Evolutionary conservation across 2,329 filamentous ascomycete genomes (phyloP).

Genomic region (Nothomitra cinnamomea): DNA sequence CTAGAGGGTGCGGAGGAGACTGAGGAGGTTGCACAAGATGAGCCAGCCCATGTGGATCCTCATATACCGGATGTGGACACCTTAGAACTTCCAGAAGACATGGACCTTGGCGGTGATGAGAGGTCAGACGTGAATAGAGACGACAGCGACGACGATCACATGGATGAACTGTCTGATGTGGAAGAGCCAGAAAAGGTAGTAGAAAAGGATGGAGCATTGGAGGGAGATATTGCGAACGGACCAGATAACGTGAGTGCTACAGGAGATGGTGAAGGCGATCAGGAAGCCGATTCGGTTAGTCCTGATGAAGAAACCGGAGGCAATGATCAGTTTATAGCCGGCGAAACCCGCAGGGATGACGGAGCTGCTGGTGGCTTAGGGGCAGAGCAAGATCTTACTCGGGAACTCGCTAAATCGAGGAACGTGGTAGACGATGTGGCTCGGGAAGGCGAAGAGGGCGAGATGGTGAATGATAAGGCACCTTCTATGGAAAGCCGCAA

Average conservation of each 20-base stretch:
- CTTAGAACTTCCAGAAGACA: constrained; percentile 71
- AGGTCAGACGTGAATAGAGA: constrained; percentile 31
- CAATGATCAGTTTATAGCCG: constrained; percentile 34
- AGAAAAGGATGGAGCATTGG: constrained; percentile 28
- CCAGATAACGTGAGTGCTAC: not conserved
- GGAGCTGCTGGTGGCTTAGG: constrained; percentile 16
- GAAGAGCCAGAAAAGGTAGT: constrained; percentile 18
- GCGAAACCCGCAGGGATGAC: constrained; percentile 24
- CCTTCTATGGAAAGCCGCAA: constrained; percentile 38
- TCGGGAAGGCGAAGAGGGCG: constrained; percentile 47
- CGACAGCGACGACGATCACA: constrained; percentile 31
- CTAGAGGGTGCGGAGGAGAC: constrained; percentile 23
- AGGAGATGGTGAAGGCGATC: not conserved
- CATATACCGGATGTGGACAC: constrained; percentile 68
- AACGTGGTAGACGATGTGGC: constrained; percentile 44
- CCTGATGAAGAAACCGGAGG: constrained; percentile 15
- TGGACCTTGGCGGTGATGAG: constrained; percentile 60
- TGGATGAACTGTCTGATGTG: constrained; percentile 40
- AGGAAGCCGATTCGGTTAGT: not conserved
- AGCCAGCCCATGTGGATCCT: constrained; percentile 50
- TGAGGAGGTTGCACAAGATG: constrained; percentile 32
- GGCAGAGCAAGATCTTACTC: constrained; percentile 9
- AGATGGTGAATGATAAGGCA: constrained; percentile 39
- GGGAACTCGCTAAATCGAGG: constrained; percentile 17
- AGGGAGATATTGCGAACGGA: constrained; percentile 11